Conservation (phyloP, 192 early-diverging fungal species). For the Coemansia sp. region DNA sequence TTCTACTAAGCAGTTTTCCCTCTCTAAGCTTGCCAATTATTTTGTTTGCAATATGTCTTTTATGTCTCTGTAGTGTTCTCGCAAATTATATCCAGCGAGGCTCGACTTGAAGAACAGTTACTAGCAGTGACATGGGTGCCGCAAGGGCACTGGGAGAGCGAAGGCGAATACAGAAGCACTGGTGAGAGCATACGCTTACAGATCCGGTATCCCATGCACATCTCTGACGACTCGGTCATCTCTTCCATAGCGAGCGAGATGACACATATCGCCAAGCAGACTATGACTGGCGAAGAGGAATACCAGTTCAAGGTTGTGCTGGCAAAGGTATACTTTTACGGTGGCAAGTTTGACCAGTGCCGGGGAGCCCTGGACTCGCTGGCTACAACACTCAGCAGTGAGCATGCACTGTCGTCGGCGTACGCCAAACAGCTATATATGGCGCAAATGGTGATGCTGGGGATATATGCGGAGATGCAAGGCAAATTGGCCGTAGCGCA, state of each 20-base stretch:
- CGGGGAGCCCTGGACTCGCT: slow-evolving; percentile 17
- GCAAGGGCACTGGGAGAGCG: slow-evolving; percentile 44
- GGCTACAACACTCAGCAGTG: slow-evolving; percentile 33
- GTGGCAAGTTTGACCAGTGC: slow-evolving; percentile 52
- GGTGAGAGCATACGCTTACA: neutral
- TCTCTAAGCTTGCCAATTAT: neutral
- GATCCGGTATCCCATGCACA: slow-evolving; percentile 35
- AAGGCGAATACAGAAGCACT: neutral
- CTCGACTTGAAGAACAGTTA: slow-evolving; percentile 46
- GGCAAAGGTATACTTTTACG: slow-evolving; percentile 61
- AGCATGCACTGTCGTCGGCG: slow-evolving; percentile 53
- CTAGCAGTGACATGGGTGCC: slow-evolving; percentile 31
- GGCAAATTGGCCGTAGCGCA: slow-evolving; percentile 51
- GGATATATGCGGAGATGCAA: slow-evolving; percentile 33
- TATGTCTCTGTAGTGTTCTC: slow-evolving; percentile 28
- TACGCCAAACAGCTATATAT: slow-evolving; percentile 63
- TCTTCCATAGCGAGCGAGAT: slow-evolving; percentile 28
- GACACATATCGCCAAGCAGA: slow-evolving; percentile 13
- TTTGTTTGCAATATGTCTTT: neutral
- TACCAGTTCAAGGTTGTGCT: slow-evolving; percentile 53
- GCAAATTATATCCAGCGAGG: slow-evolving; percentile 34
- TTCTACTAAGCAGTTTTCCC: neutral
- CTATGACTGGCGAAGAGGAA: slow-evolving; percentile 38
- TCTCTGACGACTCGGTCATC: slow-evolving; percentile 23
- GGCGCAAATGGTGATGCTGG: slow-evolving; percentile 61